phyloP scores from a whole-genome alignment of 768 basidiomycete genomes.

The Galerina sulciceps region DNA sequence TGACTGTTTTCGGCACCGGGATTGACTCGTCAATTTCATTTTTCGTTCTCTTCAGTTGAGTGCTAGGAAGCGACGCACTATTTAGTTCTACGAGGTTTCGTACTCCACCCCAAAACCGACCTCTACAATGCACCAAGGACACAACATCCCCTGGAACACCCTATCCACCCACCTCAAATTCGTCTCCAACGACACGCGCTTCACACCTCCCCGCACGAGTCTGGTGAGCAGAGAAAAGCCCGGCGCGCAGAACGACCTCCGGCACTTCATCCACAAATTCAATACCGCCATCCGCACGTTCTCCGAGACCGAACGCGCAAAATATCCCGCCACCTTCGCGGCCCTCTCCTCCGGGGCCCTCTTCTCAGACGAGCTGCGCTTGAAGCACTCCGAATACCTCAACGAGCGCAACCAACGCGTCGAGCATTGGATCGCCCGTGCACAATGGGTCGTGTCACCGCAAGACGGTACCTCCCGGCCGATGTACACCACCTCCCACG shows the following conservation, averaged over 20 bases:
- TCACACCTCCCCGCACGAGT: slow-evolving; percentile 32
- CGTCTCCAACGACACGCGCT: slow-evolving; percentile 29
- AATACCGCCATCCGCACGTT: slow-evolving; percentile 31
- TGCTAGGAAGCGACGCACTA: no score
- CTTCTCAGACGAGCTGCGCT: slow-evolving; percentile 33
- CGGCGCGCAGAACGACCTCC: slow-evolving; percentile 25
- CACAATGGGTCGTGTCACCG: neutral
- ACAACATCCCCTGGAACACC: slow-evolving; percentile 42
- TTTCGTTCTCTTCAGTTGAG: no score
- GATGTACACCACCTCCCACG: slow-evolving; percentile 25
- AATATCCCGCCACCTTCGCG: slow-evolving; percentile 27
- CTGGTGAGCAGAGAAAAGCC: slow-evolving; percentile 27
- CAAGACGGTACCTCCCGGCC: neutral
- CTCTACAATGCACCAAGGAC: slow-evolving; percentile 41
- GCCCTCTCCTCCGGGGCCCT: slow-evolving; percentile 23
- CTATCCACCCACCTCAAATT: slow-evolving; percentile 38
- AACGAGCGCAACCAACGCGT: slow-evolving; percentile 32
- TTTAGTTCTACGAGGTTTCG: no score
- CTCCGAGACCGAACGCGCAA: slow-evolving; percentile 39
- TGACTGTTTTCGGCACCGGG: no score
- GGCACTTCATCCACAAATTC: slow-evolving; percentile 36
- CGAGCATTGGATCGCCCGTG: slow-evolving; percentile 34
- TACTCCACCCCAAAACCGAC: neutral
- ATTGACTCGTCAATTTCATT: no score
- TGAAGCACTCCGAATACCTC: slow-evolving; percentile 33